Base-by-base conservation (phyloP, 2,329 filamentous ascomycete species). In the Lachnellula willkommii region DNA sequence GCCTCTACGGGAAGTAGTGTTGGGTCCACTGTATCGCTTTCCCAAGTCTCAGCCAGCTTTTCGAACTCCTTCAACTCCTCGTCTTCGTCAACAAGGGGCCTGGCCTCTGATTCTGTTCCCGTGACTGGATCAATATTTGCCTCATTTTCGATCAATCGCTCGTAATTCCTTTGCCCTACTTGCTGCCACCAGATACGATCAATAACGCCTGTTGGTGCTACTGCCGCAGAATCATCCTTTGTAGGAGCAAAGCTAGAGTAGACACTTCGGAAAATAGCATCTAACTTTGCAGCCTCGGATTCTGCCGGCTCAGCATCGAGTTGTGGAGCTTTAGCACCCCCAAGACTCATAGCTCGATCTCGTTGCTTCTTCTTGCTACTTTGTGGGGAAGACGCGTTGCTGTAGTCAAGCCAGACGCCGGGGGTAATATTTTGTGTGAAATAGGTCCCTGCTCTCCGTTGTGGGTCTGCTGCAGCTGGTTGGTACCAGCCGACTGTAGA, bases 171-270 rank as follows among this genome's bases (percentile, higher is more conserved):
- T 63, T 83, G 80, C 28, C 88, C 88, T 51, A 81, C 75, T 59
- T 82, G 83, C 67, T 90, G 84, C 87, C 88, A 93, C 87, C 88
- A 92, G 49, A 92, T 65, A 54, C 82, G 81, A 52, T 84, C 83
- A 57, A 88, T 82, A 50, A 83, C 78, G 36, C 82, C 82, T 1
- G 85, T 83, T 0, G 89, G 82, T 3, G 90, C 76, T 55, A 91
- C 77, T 5, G 89, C 86, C 12, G 79, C 82, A 3, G 87, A 80
- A 66, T 92, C 85, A 69, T 93, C 89, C 63, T 82, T 85, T 51
- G 81, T 84, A 0, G 89, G 89, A 5, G 89, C 89, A 69, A 92
- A 93, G 66, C 86, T 88, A 0, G 87, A 90, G 69, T 91, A 93
- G 1, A 85, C 88, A 53, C 86, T 83, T 32, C 87, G 80, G 67